phyloP scores from a whole-genome alignment of 2,329 filamentous ascomycete species.

The Claviceps quebecensis region DNA sequence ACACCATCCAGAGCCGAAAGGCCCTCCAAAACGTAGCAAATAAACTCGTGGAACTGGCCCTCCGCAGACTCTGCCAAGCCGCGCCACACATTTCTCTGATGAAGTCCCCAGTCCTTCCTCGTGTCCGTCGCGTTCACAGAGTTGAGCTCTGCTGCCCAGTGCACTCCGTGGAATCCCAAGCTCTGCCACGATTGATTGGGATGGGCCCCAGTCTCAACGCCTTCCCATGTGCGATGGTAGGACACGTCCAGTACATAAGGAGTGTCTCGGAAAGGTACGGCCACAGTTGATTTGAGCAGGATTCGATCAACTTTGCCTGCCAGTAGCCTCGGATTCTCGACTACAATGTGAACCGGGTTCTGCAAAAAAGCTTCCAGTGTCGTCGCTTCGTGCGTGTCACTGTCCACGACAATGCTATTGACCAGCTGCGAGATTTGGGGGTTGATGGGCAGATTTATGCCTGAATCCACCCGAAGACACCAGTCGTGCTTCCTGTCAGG shows the following conservation, averaged over 20 bases:
- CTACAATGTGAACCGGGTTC: background rate
- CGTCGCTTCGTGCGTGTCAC: background rate
- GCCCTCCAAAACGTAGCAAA: constrained; percentile 17
- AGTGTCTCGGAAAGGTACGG: constrained; percentile 17
- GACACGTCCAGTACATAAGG: constrained; percentile 21
- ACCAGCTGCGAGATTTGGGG: constrained; percentile 10
- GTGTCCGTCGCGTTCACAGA: constrained; percentile 10
- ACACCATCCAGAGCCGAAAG: constrained; percentile 11
- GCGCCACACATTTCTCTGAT: constrained; percentile 19
- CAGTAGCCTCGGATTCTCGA: background rate
- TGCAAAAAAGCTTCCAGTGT: background rate
- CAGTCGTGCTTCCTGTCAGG: constrained; percentile 24
- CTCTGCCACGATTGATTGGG: constrained; percentile 17
- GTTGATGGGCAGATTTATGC: constrained; percentile 10
- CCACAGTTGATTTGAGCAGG: constrained; percentile 14
- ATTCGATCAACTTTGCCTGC: constrained; percentile 8
- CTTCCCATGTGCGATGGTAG: constrained; percentile 16
- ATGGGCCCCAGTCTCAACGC: constrained; percentile 5
- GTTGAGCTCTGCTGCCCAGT: constrained; percentile 25
- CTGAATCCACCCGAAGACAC: constrained; percentile 18
- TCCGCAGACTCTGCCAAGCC: constrained; percentile 14
- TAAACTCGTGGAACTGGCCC: constrained; percentile 16
- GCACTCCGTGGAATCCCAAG: constrained; percentile 18
- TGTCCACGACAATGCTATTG: constrained; percentile 10
- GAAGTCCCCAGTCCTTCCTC: constrained; percentile 18